Evolutionary conservation across 2,329 filamentous ascomycete genomes (phyloP).

Genomic region (Lachnellula occidentalis): DNA sequence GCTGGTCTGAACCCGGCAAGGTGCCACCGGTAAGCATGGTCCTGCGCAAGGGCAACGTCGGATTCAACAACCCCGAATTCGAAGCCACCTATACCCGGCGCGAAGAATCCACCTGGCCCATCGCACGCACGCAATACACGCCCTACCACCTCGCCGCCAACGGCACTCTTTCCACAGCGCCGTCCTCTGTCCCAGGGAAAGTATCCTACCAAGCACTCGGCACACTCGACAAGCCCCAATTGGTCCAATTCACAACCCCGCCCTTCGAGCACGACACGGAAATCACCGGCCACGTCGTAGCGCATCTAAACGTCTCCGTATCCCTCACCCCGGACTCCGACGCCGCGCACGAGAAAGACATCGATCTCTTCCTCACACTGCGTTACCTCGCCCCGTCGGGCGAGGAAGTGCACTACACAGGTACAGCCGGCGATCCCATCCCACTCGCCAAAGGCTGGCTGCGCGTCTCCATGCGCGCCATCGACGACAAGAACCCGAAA

Average conservation of each 20-base stretch:
- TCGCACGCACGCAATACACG: slow-evolving; percentile 58
- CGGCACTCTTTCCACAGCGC: slow-evolving; percentile 6
- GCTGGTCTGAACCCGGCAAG: slow-evolving; percentile 55
- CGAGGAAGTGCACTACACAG: slow-evolving; percentile 58
- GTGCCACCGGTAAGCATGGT: slow-evolving; percentile 55
- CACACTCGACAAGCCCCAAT: slow-evolving; percentile 46
- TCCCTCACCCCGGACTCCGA: slow-evolving; percentile 38
- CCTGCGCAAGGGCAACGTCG: slow-evolving; percentile 60
- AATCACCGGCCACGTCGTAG: slow-evolving; percentile 62
- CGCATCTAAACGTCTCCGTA: slow-evolving; percentile 56
- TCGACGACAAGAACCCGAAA: slow-evolving; percentile 44
- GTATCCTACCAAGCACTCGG: slow-evolving; percentile 42
- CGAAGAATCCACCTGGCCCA: slow-evolving; percentile 60
- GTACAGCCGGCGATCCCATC: slow-evolving; percentile 58
- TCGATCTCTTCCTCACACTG: slow-evolving; percentile 59
- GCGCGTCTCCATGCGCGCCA: slow-evolving; percentile 50
- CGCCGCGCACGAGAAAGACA: slow-evolving; percentile 39
- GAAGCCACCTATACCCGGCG: slow-evolving; percentile 52
- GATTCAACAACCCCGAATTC: slow-evolving; percentile 57
- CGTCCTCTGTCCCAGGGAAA: slow-evolving; percentile 26
- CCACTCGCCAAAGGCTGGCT: slow-evolving; percentile 62
- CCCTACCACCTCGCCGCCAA: slow-evolving; percentile 46
- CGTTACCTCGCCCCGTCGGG: slow-evolving; percentile 50
- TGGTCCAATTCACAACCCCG: slow-evolving; percentile 51
- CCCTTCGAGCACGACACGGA: slow-evolving; percentile 60